Evolutionary conservation across 495 filamentous ascomycete species (phyloP), one percentile per base, ranked within the genome.

Genomic region (Penicillium maclennaniae): DNA sequence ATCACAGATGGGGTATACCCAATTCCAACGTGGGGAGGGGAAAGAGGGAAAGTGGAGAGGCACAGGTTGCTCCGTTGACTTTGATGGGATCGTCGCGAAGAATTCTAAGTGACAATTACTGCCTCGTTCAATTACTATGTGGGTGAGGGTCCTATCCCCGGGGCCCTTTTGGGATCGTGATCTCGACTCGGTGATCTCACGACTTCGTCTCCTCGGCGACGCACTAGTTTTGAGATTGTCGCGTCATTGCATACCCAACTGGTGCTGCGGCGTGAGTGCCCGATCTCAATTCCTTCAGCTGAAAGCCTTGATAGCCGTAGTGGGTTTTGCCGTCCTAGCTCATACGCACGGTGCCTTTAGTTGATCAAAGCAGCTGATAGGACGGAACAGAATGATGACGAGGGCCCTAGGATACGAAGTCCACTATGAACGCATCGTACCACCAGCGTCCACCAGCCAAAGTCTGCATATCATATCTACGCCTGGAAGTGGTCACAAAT

Each of bases 231-330:
- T 43, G 53, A 28, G 53, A 60, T 63, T 53, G 56, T 60, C 56
- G 45, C 47, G 54, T 56, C 55, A 62, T 62, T 65, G 56, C 62
- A 62, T 65, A 59, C 62, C 62, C 62, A 62, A 65, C 62, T 49
- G 38, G 20, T 43, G 46, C 31, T 4, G 4, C 40, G 4, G 38
- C 39, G 16, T 55, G 41, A 55, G 44, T 54, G 54, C 57, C 57
- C 47, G 49, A 60, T 60, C 34, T 34, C 14, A 16, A 40, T 34
- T 26, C 17, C 4, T 34, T 17, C n/a, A 28, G 43, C 16, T 31
- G 43, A 34, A 12, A 14, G 31, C 31, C 31, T 34, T 14, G 31
- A 34, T 1, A 14, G 10, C 31, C 9, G 9, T 34, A 34, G 31
- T 34, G 31, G 10, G 8, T 34, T 34, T 34, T 34, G 10, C 31